These are phyloP conservation scores for Ceratocystis albifundus DNA, from an alignment of 2,329 filamentous ascomycete species.

Conservation along the genomic window DNA sequence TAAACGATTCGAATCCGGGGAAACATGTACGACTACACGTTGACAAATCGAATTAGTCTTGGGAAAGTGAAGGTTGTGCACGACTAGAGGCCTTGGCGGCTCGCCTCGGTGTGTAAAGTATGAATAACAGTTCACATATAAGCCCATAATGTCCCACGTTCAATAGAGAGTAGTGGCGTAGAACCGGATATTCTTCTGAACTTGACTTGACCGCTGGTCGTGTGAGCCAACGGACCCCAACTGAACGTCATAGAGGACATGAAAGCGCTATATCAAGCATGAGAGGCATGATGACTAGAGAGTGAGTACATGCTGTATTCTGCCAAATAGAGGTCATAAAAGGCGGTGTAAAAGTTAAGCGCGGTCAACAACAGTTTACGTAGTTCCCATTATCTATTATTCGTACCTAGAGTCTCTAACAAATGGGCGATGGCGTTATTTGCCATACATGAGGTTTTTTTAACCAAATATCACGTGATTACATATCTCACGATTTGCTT, in stretches of 20 bases:
- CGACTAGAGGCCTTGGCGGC: background rate
- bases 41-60: constrained; percentile 14
- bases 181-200: background rate
- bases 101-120: constrained; percentile 17
- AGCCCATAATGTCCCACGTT: background rate
- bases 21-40: constrained; percentile 2
- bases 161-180: background rate
- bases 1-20: constrained; percentile 28
- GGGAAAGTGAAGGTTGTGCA: background rate
- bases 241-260: background rate
- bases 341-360: background rate
- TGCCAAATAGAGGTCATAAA: background rate
- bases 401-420: background rate
- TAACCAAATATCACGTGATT: background rate
- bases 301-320: background rate
- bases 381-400: background rate
- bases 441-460: background rate
- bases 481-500: background rate
- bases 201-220: background rate
- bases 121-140: constrained; percentile 13
- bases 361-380: too few relatives aligned
- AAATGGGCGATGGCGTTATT: background rate
- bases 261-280: background rate
- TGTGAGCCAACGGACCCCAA: background rate
- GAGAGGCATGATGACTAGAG: background rate